Evolutionary conservation across 768 basidiomycete species (phyloP), one percentile per base, ranked within the genome.

Genomic region (Collybiopsis luxurians): DNA sequence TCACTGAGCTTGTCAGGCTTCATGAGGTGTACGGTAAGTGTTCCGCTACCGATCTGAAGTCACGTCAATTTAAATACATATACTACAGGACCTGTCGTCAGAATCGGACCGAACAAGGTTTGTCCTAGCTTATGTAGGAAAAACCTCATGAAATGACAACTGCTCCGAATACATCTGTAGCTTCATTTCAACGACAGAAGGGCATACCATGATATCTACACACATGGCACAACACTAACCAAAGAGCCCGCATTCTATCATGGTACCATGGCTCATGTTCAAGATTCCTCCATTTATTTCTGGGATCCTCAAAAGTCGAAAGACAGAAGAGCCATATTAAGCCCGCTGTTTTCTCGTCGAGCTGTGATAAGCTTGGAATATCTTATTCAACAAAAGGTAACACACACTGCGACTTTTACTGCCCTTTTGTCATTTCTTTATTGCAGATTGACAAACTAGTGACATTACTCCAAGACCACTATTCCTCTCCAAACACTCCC

Each of bases 21-120:
- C 75, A 76, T 56, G 52, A 47, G 19, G 50, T 63, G 39, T 67
- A 75, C 59, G 74, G 75, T 73, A 50, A 43, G 66, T 57, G n/a
- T n/a, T n/a, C n/a, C n/a, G n/a, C n/a, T n/a, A n/a, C n/a, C n/a
- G n/a, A n/a, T n/a, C n/a, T n/a, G n/a, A n/a, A n/a, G n/a, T n/a
- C n/a, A n/a, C n/a, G n/a, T n/a, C n/a, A n/a, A n/a, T n/a, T n/a
- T n/a, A n/a, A n/a, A n/a, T n/a, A n/a, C n/a, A n/a, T n/a, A n/a
- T n/a, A n/a, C n/a, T n/a, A n/a, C n/a, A 67, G 67, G 67, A 10
- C 61, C 62, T 48, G 62, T 67, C 13, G 60, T 68, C 47, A 55
- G 67, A 40, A 38, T 67, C 21, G 61, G 62, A 15, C 67, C 67
- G 2, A 64, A 67, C 51, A 56, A 63, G 55, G 67, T 68, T 28